phyloP scores from a whole-genome alignment of 2,329 filamentous ascomycete genomes.

The Nothopassalora personata region DNA sequence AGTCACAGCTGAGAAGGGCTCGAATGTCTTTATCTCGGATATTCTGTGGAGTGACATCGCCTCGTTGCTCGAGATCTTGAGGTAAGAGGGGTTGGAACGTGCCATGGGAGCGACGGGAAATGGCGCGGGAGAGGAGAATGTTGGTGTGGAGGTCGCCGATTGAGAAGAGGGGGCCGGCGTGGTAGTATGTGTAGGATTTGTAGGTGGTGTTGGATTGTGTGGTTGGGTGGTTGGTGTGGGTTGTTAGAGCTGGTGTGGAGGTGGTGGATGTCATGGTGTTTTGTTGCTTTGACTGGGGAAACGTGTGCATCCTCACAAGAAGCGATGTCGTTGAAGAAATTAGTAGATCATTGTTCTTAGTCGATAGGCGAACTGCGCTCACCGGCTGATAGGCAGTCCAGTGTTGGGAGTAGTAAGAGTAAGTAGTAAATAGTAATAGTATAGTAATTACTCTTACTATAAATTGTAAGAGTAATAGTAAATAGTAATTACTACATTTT shows the following conservation, averaged over 20 bases:
- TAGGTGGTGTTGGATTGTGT: background rate
- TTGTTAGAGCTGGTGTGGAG: background rate
- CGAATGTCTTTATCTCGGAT: constrained; percentile 18
- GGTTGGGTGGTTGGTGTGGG: background rate
- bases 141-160: constrained; percentile 13
- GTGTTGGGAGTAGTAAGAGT: no score
- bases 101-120: constrained; percentile 6
- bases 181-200: constrained; percentile 12
- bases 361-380: background rate
- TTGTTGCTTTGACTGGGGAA: background rate
- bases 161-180: constrained; percentile 17
- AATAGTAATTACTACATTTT: no score
- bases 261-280: background rate
- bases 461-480: no score
- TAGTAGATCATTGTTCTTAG: background rate
- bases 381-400: no score
- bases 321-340: background rate
- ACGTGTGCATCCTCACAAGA: background rate
- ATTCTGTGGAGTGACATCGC: constrained; percentile 12
- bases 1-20: constrained; percentile 11
- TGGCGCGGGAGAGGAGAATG: constrained; percentile 11
- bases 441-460: no score
- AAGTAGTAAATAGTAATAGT: no score
- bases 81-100: constrained; percentile 11
- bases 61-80: constrained; percentile 16